Conservation (phyloP, 441 rosid genomes). For the Aquilaria agallochum region DNA sequence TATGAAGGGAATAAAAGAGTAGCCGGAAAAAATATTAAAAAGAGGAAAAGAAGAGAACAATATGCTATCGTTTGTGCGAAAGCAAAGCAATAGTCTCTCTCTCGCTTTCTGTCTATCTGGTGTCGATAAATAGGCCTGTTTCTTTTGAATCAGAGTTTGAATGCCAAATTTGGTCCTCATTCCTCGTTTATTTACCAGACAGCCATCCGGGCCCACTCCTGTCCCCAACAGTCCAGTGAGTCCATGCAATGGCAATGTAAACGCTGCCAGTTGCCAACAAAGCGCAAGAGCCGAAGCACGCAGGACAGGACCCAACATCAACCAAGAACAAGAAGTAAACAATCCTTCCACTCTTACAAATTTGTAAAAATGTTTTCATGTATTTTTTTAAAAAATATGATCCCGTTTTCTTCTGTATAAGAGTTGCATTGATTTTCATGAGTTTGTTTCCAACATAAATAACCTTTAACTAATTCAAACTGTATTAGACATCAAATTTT, state of each 20-base stretch:
- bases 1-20: slow-evolving; percentile 41
- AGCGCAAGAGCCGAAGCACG: too few relatives aligned
- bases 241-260: neutral
- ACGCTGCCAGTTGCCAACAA: too few relatives aligned
- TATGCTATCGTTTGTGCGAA: slow-evolving; percentile 29
- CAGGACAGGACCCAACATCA: too few relatives aligned
- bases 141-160: neutral
- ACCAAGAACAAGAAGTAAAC: too few relatives aligned
- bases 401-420: too few relatives aligned
- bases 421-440: too few relatives aligned
- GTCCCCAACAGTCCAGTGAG: neutral
- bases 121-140: neutral
- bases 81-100: slow-evolving; percentile 9
- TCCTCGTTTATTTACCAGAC: slow-evolving; percentile 2
- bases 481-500: too few relatives aligned
- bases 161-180: slow-evolving; percentile 8
- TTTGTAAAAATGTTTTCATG: too few relatives aligned
- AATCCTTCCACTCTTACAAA: too few relatives aligned
- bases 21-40: slow-evolving; percentile 2
- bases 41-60: slow-evolving; percentile 19
- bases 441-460: too few relatives aligned
- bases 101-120: neutral
- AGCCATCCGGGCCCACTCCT: slow-evolving; percentile 11
- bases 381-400: too few relatives aligned
- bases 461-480: too few relatives aligned